Evolutionary conservation across 1,139 yeast species (phyloP).

Genomic region (Hanseniaspora gamundiae): DNA sequence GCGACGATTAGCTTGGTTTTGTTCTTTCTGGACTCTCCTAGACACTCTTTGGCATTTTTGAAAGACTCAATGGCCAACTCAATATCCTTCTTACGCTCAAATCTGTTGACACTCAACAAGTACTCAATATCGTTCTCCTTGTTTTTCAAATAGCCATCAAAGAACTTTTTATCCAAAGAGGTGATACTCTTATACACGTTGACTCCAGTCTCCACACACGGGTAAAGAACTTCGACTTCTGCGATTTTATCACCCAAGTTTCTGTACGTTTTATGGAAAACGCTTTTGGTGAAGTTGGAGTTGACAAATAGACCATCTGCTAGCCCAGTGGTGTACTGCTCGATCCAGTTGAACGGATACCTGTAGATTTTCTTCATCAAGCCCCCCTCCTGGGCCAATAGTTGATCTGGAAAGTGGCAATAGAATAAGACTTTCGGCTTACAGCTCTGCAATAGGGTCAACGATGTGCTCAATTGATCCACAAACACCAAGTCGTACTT

Average conservation of each 20-base stretch:
- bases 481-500: conserved; percentile 63
- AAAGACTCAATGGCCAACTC: conserved; percentile 64
- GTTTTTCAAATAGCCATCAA: conserved; percentile 1
- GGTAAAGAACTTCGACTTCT: conserved; percentile 69
- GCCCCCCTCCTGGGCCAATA: conserved; percentile 47
- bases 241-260: conserved; percentile 18
- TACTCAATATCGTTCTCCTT: conserved; percentile 21
- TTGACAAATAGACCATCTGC: conserved; percentile 81
- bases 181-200: conserved; percentile 15
- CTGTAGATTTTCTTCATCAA: conserved; percentile 55
- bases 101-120: conserved; percentile 73
- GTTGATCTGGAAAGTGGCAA: conserved; percentile 93
- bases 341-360: conserved; percentile 68
- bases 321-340: conserved; percentile 64
- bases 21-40: conserved; percentile 20
- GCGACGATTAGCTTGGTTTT: conserved; percentile 48
- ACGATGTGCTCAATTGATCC: conserved; percentile 79
- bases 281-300: conserved; percentile 64
- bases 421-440: conserved; percentile 52
- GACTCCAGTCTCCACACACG: conserved; percentile 53
- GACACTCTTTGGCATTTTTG: conserved; percentile 19
- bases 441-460: conserved; percentile 55
- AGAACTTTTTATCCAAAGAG: conserved; percentile 9
- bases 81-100: conserved; percentile 76
- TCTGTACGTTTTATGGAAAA: conserved; percentile 55